Percentiles rank a stretch among this genome's conserved stretches.
phyloP scores from a whole-genome alignment of 129 eudicot species.

The Apium graveolens region DNA sequence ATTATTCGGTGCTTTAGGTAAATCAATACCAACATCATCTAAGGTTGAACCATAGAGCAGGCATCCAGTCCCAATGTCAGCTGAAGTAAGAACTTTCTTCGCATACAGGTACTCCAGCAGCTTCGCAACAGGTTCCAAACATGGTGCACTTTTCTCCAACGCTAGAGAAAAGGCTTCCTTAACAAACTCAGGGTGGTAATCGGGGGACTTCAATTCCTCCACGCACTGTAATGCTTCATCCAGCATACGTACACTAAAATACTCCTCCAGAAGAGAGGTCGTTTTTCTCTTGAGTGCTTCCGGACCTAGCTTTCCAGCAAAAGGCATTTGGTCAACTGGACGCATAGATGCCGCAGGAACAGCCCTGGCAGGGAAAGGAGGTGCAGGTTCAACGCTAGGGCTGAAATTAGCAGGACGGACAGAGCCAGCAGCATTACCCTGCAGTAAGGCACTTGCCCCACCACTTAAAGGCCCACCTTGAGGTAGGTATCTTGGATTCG shows the following conservation, averaged over 20 bases:
- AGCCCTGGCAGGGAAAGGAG: constrained; percentile 21
- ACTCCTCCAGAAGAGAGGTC: constrained; percentile 68
- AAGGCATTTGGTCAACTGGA: constrained; percentile 24
- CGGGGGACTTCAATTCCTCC: constrained; percentile 70
- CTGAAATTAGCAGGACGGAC: constrained; percentile 22
- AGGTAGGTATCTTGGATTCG: constrained; percentile 53
- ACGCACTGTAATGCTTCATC: constrained; percentile 86
- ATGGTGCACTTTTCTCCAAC: constrained; percentile 73
- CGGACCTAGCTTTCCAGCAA: constrained; percentile 22
- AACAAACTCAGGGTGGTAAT: constrained; percentile 66
- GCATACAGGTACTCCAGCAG: constrained; percentile 52
- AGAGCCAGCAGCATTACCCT: constrained; percentile 40
- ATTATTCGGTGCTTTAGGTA: constrained; percentile 79
- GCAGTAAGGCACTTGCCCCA: constrained; percentile 71
- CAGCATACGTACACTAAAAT: constrained; percentile 61
- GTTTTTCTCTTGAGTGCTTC: constrained; percentile 65
- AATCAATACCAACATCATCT: constrained; percentile 82
- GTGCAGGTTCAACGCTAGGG: constrained; percentile 16
- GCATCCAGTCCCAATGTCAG: constrained; percentile 50
- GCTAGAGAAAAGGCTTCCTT: constrained; percentile 70
- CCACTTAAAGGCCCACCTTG: constrained; percentile 59
- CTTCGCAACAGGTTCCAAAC: constrained; percentile 62
- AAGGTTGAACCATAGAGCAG: constrained; percentile 48
- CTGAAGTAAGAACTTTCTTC: constrained; percentile 52
- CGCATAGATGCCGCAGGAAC: constrained; percentile 22